These are phyloP conservation scores for Aplosporella prunicola DNA, from an alignment of 2,329 filamentous ascomycete genomes.

Conservation along the genomic window DNA sequence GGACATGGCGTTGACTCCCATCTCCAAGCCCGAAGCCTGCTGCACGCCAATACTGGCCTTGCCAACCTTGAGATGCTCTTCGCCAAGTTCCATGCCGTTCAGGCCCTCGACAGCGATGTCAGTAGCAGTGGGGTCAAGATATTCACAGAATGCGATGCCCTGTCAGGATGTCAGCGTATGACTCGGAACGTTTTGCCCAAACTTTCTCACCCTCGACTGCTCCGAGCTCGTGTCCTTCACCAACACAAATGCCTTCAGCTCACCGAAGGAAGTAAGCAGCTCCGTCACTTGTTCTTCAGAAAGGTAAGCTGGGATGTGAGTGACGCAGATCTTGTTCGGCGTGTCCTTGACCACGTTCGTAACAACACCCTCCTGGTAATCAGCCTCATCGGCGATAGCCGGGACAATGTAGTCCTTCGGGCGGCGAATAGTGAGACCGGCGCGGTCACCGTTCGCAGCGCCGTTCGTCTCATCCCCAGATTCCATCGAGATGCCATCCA, in stretches of 20 bases:
- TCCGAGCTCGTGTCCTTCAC: constrained; percentile 80
- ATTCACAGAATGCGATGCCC: constrained; percentile 97
- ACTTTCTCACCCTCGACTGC: constrained; percentile 67
- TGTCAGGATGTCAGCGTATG: too few species aligned
- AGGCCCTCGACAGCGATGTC: constrained; percentile 82
- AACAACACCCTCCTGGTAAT: constrained; percentile 66
- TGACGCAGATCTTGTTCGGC: constrained; percentile 87
- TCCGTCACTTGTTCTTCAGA: constrained; percentile 87
- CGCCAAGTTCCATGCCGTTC: constrained; percentile 87
- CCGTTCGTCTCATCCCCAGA: constrained; percentile 51
- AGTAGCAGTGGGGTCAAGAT: constrained; percentile 66
- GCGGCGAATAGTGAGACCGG: constrained; percentile 65
- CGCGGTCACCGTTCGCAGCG: constrained; percentile 42
- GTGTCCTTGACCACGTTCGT: constrained; percentile 80
- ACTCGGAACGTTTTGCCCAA: too few species aligned
- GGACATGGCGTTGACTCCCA: constrained; percentile 95
- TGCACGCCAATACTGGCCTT: constrained; percentile 89
- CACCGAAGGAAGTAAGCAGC: constrained; percentile 81
- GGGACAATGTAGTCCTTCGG: constrained; percentile 98
- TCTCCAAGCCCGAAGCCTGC: constrained; percentile 85
- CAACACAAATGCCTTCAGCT: constrained; percentile 82
- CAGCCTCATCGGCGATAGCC: constrained; percentile 60
- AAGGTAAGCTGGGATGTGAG: constrained; percentile 80
- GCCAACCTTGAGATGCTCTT: constrained; percentile 72
- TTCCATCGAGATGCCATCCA: constrained; percentile 85